Conservation (phyloP, 2,329 filamentous ascomycete species). For the Lachnellula cervina region DNA sequence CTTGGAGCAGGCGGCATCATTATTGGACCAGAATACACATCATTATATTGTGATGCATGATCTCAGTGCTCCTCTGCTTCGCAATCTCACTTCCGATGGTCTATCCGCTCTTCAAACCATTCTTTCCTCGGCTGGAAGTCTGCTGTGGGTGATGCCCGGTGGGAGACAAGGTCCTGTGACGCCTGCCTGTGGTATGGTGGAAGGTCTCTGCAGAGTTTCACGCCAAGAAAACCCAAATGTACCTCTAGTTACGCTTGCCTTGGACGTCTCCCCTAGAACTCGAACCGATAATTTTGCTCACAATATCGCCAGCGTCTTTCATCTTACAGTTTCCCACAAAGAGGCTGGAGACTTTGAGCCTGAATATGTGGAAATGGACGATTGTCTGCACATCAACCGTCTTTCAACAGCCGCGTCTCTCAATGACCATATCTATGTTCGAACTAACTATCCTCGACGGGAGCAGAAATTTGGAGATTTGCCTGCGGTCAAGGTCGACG, state of each 20-base stretch:
- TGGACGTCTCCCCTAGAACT: background rate
- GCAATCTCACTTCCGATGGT: background rate
- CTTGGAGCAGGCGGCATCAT: background rate
- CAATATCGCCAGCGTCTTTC: background rate
- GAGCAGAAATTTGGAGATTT: background rate
- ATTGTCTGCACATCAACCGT: constrained; percentile 2
- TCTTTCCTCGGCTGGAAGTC: background rate
- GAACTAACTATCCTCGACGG: background rate
- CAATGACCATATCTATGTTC: background rate
- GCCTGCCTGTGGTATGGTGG: background rate
- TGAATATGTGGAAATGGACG: constrained; percentile 1
- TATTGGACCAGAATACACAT: background rate
- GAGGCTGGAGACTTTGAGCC: background rate
- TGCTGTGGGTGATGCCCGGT: background rate
- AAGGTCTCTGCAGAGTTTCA: constrained; percentile 3
- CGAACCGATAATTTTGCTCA: too few species aligned
- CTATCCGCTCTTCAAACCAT: background rate
- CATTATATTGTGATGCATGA: background rate
- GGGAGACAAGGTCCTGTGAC: background rate
- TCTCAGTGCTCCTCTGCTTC: background rate
- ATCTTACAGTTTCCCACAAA: background rate
- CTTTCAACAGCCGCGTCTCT: background rate
- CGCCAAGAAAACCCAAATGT: constrained; percentile 1
- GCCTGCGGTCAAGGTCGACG: background rate
- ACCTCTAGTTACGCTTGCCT: background rate